Conservation (phyloP, 768 basidiomycete genomes). For the Coprinellus micaceus region DNA sequence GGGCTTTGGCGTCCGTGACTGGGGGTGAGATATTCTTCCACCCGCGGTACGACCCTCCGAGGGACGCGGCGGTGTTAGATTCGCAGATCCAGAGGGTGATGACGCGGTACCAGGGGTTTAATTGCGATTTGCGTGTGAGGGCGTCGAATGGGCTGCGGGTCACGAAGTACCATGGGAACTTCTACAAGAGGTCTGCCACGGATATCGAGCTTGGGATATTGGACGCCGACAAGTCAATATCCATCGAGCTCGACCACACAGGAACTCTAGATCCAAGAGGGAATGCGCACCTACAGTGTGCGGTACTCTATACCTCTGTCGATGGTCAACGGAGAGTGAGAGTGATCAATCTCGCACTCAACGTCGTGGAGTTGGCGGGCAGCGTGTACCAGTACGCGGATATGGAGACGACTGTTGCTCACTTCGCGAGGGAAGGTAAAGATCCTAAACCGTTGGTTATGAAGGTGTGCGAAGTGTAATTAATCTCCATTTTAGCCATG, state of each 20-base stretch:
- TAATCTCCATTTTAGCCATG: constrained; percentile 51
- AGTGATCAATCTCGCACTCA: constrained; percentile 80
- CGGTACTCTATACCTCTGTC: constrained; percentile 79
- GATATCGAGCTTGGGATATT: constrained; percentile 78
- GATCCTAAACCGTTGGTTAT: no score
- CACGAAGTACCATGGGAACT: constrained; percentile 67
- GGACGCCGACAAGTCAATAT: constrained; percentile 79
- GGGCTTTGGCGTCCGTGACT: constrained; percentile 67
- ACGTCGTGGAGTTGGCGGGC: constrained; percentile 77
- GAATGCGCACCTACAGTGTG: constrained; percentile 80
- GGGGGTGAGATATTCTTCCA: constrained; percentile 93
- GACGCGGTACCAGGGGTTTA: constrained; percentile 69
- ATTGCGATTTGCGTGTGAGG: constrained; percentile 76
- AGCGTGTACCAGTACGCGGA: constrained; percentile 92
- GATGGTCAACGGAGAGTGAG: constrained; percentile 80
- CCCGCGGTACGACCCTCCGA: constrained; percentile 74
- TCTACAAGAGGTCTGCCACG: constrained; percentile 60
- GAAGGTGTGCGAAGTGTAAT: background rate
- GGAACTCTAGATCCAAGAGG: constrained; percentile 63
- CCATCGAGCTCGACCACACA: constrained; percentile 70
- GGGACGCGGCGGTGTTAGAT: constrained; percentile 62
- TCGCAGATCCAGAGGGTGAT: constrained; percentile 75
- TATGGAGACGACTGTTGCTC: constrained; percentile 74
- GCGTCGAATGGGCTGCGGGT: constrained; percentile 79
- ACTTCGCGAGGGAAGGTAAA: constrained; percentile 77